These are phyloP conservation scores for Platismatia glauca DNA, from an alignment of 495 filamentous ascomycete species.

Conservation along the genomic window DNA sequence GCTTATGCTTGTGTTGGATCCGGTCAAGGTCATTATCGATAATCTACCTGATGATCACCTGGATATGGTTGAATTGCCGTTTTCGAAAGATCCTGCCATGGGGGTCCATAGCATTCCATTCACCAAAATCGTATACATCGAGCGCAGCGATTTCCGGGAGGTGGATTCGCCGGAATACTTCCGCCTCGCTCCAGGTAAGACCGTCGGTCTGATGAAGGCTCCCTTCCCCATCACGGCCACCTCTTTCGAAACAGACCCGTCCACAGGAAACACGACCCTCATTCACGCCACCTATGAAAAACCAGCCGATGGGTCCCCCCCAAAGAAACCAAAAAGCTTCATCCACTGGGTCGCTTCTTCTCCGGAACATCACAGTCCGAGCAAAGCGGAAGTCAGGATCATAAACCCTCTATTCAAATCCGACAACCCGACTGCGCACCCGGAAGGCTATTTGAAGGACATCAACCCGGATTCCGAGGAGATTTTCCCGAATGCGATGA, in stretches of 20 bases:
- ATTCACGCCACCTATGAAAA: slow-evolving; percentile 56
- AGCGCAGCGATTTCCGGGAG: slow-evolving; percentile 85
- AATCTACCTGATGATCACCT: slow-evolving; percentile 57
- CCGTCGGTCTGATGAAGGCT: slow-evolving; percentile 76
- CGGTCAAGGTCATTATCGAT: slow-evolving; percentile 62
- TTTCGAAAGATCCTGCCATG: slow-evolving; percentile 62
- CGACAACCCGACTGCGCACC: slow-evolving; percentile 59
- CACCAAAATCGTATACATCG: slow-evolving; percentile 84
- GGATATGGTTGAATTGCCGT: slow-evolving; percentile 56
- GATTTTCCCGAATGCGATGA: slow-evolving; percentile 64
- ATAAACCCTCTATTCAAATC: slow-evolving; percentile 82
- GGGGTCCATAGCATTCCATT: slow-evolving; percentile 60
- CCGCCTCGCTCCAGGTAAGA: slow-evolving; percentile 84
- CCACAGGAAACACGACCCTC: slow-evolving; percentile 59
- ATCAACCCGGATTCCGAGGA: slow-evolving; percentile 80
- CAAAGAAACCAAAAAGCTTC: slow-evolving; percentile 77
- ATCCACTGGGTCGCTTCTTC: slow-evolving; percentile 81
- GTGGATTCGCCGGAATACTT: slow-evolving; percentile 80
- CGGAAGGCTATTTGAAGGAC: slow-evolving; percentile 71
- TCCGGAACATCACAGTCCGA: slow-evolving; percentile 50
- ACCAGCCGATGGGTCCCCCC: slow-evolving; percentile 34
- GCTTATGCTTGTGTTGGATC: slow-evolving; percentile 69
- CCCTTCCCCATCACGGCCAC: slow-evolving; percentile 77
- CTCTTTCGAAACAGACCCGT: slow-evolving; percentile 61
- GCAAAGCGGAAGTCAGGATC: slow-evolving; percentile 69